Conservation (phyloP, 1,139 yeast genomes). For the Hyphopichia khmerensis region DNA sequence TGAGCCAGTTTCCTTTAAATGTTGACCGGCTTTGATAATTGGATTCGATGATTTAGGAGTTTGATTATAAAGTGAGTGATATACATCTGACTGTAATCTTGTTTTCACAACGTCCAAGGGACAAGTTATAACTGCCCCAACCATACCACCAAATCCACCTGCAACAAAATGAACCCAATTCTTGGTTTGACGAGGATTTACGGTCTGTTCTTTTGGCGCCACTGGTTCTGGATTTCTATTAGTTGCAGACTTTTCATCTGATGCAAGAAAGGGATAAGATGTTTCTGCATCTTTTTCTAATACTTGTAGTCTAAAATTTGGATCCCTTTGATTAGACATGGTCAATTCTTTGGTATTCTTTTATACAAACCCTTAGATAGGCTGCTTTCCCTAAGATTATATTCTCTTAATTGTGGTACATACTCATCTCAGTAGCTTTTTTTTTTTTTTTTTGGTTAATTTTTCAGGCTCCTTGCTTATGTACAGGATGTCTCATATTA, state of each 20-base stretch:
- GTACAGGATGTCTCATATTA: too few relatives aligned
- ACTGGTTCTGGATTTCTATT: slow-evolving; percentile 31
- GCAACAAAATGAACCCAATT: slow-evolving; percentile 99
- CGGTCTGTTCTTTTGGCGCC: slow-evolving; percentile 9
- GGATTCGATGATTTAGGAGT: slow-evolving; percentile 43
- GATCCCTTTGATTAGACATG: neutral
- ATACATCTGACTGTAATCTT: slow-evolving; percentile 85
- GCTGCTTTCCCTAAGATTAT: neutral
- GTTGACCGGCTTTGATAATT: slow-evolving; percentile 53
- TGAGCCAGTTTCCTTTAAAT: slow-evolving; percentile 78
- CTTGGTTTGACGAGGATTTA: slow-evolving; percentile 34
- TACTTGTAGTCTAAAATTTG: slow-evolving; percentile 13
- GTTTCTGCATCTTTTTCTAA: slow-evolving; percentile 56
- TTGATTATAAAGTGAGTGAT: slow-evolving; percentile 40
- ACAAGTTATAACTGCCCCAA: slow-evolving; percentile 90
- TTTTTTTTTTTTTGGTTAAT: slow-evolving; percentile 1
- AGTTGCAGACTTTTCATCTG: slow-evolving; percentile 65
- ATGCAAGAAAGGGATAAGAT: slow-evolving; percentile 62
- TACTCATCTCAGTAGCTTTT: neutral
- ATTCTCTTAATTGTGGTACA: neutral
- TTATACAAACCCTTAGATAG: neutral
- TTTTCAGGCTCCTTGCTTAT: neutral
- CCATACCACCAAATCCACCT: slow-evolving; percentile 98
- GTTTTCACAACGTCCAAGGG: slow-evolving; percentile 98
- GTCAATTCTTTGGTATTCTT: neutral